Base-by-base conservation (phyloP, 192 early-diverging fungal genomes). In the Backusella luteola region DNA sequence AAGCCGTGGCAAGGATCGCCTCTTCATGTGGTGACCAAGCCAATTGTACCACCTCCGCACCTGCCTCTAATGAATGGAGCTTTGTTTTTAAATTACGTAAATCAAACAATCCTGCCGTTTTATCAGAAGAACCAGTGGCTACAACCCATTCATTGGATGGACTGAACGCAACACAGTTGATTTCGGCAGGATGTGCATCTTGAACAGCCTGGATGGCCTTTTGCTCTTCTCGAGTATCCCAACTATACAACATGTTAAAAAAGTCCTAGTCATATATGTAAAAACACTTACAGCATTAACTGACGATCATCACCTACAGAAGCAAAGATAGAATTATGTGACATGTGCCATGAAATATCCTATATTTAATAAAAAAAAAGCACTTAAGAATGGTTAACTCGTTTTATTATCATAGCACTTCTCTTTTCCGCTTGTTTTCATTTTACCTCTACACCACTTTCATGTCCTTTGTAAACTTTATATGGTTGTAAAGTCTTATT, bases 271-370 rank as follows among this genome's bases (percentile, higher is more conserved):
- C 17, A 0, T n/a, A 49, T 6, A 21, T 49, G n/a, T 49, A 19
- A 49, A n/a, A 8, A n/a, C 14, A 76, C 82, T 73, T 89, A 95
- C 93, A 99, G 91, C 66, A 97, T 82, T 69, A 99, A 88, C 63
- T 92, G 90, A 68, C 92, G 92, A 84, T 99, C 98, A 84, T 99
- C 98, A 52, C 96, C 97, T 17, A 98, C 98, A 34, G 96, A 98
- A 4, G 95, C 98, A 86, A 99, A 99, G 44, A 99, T 84, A 53
- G 91, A 88, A 26, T 94, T 89, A 79, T 95, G 89, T 78, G 92
- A 83, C 35, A 84, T 84, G 74, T 95, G 93, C 98, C 98, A 99
- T 7, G 96, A 93, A 39, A 98, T 94, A 85, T 99, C 98, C 90
- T 92, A 44, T 44, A 17, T 44, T 44, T 19, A 44, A 44, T 44